Evolutionary conservation across 2,329 filamentous ascomycete genomes (phyloP).

Genomic region (Exophiala spinifera): DNA sequence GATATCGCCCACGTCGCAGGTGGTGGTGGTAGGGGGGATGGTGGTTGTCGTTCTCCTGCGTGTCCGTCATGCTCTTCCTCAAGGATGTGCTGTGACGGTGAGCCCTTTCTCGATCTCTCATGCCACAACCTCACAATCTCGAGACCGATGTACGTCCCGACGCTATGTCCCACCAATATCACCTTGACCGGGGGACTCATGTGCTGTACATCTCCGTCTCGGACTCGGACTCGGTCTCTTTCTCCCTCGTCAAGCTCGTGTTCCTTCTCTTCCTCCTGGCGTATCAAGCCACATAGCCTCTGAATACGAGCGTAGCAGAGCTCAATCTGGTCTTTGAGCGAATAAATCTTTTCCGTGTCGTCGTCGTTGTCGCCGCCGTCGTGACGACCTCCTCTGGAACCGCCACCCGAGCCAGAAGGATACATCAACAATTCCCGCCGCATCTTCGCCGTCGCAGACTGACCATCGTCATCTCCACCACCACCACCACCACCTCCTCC

Average conservation of each 20-base stretch:
- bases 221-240: not conserved
- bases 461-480: not conserved
- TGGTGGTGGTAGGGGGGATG: too few species aligned
- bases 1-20: conserved; percentile 35
- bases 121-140: conserved; percentile 62
- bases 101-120: conserved; percentile 31
- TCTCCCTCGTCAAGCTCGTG: not conserved
- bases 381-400: not conserved
- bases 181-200: conserved; percentile 48
- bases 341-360: conserved; percentile 10
- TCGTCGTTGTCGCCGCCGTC: not conserved
- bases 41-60: not conserved
- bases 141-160: conserved; percentile 69
- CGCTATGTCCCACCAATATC: conserved; percentile 69
- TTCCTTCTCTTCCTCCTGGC: conserved; percentile 15
- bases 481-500: not conserved
- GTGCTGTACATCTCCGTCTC: too few species aligned
- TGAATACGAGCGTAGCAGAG: conserved; percentile 44
- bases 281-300: conserved; percentile 3
- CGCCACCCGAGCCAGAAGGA: not conserved
- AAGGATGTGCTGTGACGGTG: not conserved
- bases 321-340: conserved; percentile 46
- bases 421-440: too few species aligned
- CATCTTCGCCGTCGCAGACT: not conserved
- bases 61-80: not conserved